These are phyloP conservation scores for Leccinellum albellum DNA, from an alignment of 768 basidiomycete genomes.

Conservation along the genomic window DNA sequence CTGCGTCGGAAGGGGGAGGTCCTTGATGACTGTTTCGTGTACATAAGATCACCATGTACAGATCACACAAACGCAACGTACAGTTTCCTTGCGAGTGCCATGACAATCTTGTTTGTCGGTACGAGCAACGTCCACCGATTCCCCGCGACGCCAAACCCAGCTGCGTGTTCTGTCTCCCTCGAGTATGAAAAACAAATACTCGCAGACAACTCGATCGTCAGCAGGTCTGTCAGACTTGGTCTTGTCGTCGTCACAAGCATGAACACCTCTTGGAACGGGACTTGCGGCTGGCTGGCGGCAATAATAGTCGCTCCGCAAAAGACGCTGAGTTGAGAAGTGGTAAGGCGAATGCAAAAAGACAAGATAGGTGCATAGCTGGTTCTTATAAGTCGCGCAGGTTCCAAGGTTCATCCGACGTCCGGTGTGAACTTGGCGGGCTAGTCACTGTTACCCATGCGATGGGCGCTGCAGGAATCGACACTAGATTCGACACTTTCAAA, in stretches of 20 bases:
- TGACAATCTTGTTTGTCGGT: slow-evolving; percentile 85
- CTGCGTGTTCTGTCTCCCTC: slow-evolving; percentile 62
- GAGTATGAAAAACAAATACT: slow-evolving; percentile 87
- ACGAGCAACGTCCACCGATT: slow-evolving; percentile 60
- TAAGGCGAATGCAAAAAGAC: slow-evolving; percentile 27
- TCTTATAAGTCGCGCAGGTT: too few relatives aligned
- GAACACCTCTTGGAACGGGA: slow-evolving; percentile 12
- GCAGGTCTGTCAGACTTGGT: slow-evolving; percentile 68
- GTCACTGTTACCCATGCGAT: too few relatives aligned
- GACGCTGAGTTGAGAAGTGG: slow-evolving; percentile 32
- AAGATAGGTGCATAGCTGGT: slow-evolving; percentile 13
- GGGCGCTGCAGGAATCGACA: too few relatives aligned
- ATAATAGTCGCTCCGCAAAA: slow-evolving; percentile 25
- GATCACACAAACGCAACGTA: slow-evolving; percentile 32
- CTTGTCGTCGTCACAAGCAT: slow-evolving; percentile 39
- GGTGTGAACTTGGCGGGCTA: too few relatives aligned
- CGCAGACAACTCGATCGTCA: slow-evolving; percentile 69
- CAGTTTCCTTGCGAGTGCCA: slow-evolving; percentile 80
- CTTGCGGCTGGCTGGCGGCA: slow-evolving; percentile 12
- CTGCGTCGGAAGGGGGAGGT: slow-evolving; percentile 27
- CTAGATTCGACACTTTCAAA: too few relatives aligned
- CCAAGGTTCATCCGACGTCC: too few relatives aligned
- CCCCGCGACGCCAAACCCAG: slow-evolving; percentile 35
- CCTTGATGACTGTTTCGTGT: slow-evolving; percentile 54
- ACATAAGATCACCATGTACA: not conserved